A percentile compares a stretch with the other conserved stretches of the same genome.
phyloP scores from a whole-genome alignment of 495 filamentous ascomycete genomes.

The Chaetomium cochliodes region DNA sequence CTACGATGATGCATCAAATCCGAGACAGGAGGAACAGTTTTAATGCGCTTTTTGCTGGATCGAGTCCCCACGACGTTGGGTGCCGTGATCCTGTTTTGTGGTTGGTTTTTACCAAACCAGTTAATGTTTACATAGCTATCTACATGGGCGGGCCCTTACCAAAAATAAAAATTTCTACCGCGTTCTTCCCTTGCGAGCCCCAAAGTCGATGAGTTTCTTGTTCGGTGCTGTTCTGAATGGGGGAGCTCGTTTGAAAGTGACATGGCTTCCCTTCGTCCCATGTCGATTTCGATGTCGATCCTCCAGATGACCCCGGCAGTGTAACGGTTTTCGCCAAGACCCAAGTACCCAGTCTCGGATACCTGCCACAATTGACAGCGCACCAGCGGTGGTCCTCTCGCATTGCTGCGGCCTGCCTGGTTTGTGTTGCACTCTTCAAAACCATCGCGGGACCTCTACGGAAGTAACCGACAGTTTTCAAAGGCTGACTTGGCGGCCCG shows the following conservation, averaged over 20 bases:
- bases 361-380: background rate
- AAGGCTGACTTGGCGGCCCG: background rate
- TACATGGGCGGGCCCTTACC: slow-evolving; percentile 9
- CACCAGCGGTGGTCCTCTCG: background rate
- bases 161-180: background rate
- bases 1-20: background rate
- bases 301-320: background rate
- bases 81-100: background rate
- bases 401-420: background rate
- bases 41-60: background rate
- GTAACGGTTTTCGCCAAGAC: slow-evolving; percentile 21
- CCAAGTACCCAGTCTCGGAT: background rate
- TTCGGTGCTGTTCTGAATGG: no score
- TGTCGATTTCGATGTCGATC: slow-evolving; percentile 3
- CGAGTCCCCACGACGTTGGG: background rate
- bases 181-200: background rate
- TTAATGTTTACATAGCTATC: slow-evolving; percentile 15
- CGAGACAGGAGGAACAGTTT: background rate
- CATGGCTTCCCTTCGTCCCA: background rate
- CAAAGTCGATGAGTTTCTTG: background rate
- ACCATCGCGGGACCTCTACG: background rate
- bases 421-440: background rate
- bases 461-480: background rate
- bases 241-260: slow-evolving; percentile 4
- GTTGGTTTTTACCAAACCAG: background rate